Conservation (phyloP, 2,329 filamentous ascomycete species). For the Fusarium torreyae region DNA sequence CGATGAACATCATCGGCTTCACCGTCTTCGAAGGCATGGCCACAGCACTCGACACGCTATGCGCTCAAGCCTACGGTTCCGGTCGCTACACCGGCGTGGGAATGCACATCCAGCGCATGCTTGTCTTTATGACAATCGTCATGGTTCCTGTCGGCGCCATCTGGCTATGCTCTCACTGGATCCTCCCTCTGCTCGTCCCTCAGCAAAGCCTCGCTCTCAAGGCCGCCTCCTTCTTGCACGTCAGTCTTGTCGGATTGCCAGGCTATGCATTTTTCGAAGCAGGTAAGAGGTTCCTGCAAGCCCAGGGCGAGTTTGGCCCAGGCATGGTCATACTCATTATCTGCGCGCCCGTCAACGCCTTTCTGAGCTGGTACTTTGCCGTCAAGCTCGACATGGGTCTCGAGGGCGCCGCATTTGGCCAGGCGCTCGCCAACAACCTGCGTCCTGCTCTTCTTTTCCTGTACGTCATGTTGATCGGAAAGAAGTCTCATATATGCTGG, state of each 20-base stretch:
- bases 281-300: constrained; percentile 69
- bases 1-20: constrained; percentile 69
- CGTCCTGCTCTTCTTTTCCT: constrained; percentile 63
- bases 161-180: constrained; percentile 65
- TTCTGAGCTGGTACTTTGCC: constrained; percentile 66
- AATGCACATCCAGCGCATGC: constrained; percentile 68
- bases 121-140: constrained; percentile 63
- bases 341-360: constrained; percentile 64
- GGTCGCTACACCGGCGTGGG: constrained; percentile 65
- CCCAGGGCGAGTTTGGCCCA: constrained; percentile 68
- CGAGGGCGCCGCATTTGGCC: constrained; percentile 66
- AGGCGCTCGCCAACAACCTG: constrained; percentile 64
- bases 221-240: constrained; percentile 64
- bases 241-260: constrained; percentile 65
- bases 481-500: constrained; percentile 53
- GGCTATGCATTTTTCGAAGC: constrained; percentile 70
- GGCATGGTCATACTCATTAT: constrained; percentile 65
- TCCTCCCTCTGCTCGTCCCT: constrained; percentile 62
- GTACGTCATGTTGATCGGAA: constrained; percentile 62
- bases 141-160: constrained; percentile 65
- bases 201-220: constrained; percentile 64
- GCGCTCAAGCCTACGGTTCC: constrained; percentile 51
- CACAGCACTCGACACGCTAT: constrained; percentile 49
- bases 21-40: constrained; percentile 57
- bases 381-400: constrained; percentile 62